Evolutionary conservation across 768 basidiomycete genomes (phyloP).

Genomic region (Cystobasidium onofrii): DNA sequence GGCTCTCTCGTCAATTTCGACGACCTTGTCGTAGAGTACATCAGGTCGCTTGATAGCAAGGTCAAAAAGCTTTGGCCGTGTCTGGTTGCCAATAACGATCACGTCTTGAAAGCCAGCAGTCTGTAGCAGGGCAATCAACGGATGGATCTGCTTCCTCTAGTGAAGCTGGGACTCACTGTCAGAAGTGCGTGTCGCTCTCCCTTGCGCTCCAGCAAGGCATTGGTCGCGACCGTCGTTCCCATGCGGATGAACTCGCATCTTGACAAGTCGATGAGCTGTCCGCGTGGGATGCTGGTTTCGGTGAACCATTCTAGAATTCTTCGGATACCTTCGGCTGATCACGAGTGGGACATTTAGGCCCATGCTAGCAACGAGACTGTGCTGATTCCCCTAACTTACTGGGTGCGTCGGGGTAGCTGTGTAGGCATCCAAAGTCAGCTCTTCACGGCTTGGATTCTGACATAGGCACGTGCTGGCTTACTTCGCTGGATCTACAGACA

Average conservation of each 20-base stretch:
- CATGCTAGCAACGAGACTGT: no score
- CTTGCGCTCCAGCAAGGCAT: conserved; percentile 87
- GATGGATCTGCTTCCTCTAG: neutral
- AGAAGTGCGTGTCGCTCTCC: conserved; percentile 83
- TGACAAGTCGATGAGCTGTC: conserved; percentile 7
- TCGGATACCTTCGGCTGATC: conserved; percentile 63
- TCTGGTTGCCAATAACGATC: conserved; percentile 81
- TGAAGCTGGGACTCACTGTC: conserved; percentile 48
- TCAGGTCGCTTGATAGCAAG: conserved; percentile 60
- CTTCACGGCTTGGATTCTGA: no score
- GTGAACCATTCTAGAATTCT: conserved; percentile 71
- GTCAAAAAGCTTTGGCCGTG: conserved; percentile 84
- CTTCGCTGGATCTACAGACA: conserved; percentile 27
- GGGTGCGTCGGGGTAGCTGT: conserved; percentile 12
- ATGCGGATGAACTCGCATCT: conserved; percentile 29
- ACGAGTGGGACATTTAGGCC: neutral
- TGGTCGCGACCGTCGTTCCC: conserved; percentile 83
- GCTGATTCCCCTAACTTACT: no score
- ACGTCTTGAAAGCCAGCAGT: conserved; percentile 76
- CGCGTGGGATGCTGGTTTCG: conserved; percentile 59
- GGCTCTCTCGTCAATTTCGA: conserved; percentile 82
- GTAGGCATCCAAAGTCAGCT: neutral
- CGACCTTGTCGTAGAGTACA: conserved; percentile 61
- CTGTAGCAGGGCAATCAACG: neutral
- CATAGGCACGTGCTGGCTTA: neutral